These are phyloP conservation scores for Teratosphaeria zuluensis DNA, from an alignment of 2,329 filamentous ascomycete species.

Conservation along the genomic window DNA sequence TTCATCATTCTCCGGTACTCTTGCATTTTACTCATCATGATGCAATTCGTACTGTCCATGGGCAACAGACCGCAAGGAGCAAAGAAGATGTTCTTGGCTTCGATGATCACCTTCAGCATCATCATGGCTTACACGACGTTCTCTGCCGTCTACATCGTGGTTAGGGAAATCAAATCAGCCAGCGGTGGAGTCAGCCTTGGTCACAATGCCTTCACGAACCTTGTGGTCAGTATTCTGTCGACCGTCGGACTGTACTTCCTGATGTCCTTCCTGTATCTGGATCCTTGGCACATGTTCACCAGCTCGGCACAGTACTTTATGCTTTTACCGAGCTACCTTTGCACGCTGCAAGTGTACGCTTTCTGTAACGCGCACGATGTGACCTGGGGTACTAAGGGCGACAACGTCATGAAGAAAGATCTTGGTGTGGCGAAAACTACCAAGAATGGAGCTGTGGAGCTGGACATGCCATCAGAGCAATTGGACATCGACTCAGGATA, in stretches of 20 bases:
- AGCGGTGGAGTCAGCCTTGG: conserved; percentile 48
- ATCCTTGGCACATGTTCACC: conserved; percentile 99
- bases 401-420: conserved; percentile 90
- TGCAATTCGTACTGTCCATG: conserved; percentile 93
- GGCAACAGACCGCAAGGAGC: conserved; percentile 94
- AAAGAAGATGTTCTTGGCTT: conserved; percentile 76
- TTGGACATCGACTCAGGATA: conserved; percentile 97
- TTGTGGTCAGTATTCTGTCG: conserved; percentile 80
- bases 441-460: conserved; percentile 66
- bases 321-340: conserved; percentile 86
- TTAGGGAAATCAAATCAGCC: conserved; percentile 57
- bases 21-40: conserved; percentile 77
- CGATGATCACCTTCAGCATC: conserved; percentile 80
- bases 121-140: conserved; percentile 97
- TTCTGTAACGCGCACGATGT: conserved; percentile 99
- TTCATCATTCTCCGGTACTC: conserved; percentile 80
- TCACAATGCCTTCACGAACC: conserved; percentile 87
- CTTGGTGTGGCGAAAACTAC: conserved; percentile 77
- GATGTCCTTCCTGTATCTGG: conserved; percentile 92
- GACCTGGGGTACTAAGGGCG: conserved; percentile 97
- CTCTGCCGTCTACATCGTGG: conserved; percentile 77
- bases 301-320: conserved; percentile 85
- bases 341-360: conserved; percentile 93
- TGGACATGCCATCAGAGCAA: conserved; percentile 97
- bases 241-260: conserved; percentile 91